Conservation (phyloP, 352 stramenopile genomes). For the Phytophthora foliorum region DNA sequence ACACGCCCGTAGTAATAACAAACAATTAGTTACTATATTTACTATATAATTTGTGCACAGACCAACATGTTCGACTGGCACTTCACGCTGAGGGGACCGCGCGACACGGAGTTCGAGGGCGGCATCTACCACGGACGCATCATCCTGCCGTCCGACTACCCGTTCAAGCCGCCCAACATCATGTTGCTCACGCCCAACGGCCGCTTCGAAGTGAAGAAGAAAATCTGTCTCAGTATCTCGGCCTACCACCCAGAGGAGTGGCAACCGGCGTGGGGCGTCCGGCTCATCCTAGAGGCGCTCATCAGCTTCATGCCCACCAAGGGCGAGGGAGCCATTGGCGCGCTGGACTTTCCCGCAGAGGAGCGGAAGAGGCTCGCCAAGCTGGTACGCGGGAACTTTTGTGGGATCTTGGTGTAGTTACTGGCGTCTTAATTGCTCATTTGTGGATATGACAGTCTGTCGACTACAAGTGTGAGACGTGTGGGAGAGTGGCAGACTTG, state of each 20-base stretch:
- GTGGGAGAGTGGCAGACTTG: slow-evolving; percentile 70
- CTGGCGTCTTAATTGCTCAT: slow-evolving; percentile 6
- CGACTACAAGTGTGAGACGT: slow-evolving; percentile 84
- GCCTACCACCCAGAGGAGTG: slow-evolving; percentile 98
- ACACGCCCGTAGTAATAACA: too few species aligned
- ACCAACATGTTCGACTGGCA: slow-evolving; percentile 96
- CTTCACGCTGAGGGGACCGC: slow-evolving; percentile 98
- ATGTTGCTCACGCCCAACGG: slow-evolving; percentile 98
- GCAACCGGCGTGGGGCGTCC: slow-evolving; percentile 95
- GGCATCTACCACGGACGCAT: slow-evolving; percentile 99
- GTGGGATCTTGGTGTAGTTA: not conserved
- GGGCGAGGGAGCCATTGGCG: slow-evolving; percentile 85
- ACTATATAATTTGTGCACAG: slow-evolving; percentile 26
- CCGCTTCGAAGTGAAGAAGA: slow-evolving; percentile 97
- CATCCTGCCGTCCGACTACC: slow-evolving; percentile 94
- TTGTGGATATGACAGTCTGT: slow-evolving; percentile 55
- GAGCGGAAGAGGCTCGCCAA: slow-evolving; percentile 72
- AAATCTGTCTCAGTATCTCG: slow-evolving; percentile 99
- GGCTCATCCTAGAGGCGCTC: slow-evolving; percentile 97
- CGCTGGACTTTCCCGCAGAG: slow-evolving; percentile 77
- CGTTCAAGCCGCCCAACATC: slow-evolving; percentile 98
- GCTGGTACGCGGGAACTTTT: too few species aligned
- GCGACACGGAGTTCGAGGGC: slow-evolving; percentile 96
- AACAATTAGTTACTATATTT: not conserved
- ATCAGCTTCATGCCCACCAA: slow-evolving; percentile 98